Base-by-base conservation (phyloP, 805 yeast genomes). In the Metahyphopichia silvanorum region DNA sequence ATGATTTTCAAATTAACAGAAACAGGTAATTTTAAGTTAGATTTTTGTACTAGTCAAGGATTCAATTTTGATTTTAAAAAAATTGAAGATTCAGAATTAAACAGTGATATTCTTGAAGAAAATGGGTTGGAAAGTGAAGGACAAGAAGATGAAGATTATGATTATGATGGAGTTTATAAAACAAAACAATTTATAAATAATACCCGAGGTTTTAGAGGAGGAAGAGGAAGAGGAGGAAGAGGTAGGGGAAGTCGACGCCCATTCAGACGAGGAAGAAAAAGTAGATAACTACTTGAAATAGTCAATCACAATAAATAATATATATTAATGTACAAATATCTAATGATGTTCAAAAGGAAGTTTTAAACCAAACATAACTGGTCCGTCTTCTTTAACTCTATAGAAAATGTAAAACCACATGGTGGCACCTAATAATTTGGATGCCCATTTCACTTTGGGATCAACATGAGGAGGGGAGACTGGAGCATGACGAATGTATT, bases 391-490 rank as follows among this genome's bases (percentile, higher is more conserved):
- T 62, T 82, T 79, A 27, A 84, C 69, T 57, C 95, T 72, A 71
- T 83, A 86, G 52, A 86, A 71, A 41, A 86, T 74, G 85, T 91
- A 86, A 61, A 85, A 86, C 85, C 93, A 84, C 86, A 84, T 81
- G 33, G 88, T 72, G 24, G 91, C 95, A 8, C 95, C 95, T 26
- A 86, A 69, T 14, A 71, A 56, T 47, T 82, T 81, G 28, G 86
- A 74, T 14, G 80, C 71, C 59, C 77, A 67, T 37, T 74, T 70
- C 49, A 80, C 73, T 25, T 72, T 60, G 2, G 74, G 63, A 25
- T 78, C 76, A 13, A 77, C 78, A 46, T 82, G 80, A 20, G 93
- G 91, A 38, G 69, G 69, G 27, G 83, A 77, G 21, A 77, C 76
- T 14, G 74, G 73, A 9, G 84, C 83, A 46, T 80, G 86, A 47